Conservation (phyloP, 805 yeast genomes). For the Ogataea chonburiensis region DNA sequence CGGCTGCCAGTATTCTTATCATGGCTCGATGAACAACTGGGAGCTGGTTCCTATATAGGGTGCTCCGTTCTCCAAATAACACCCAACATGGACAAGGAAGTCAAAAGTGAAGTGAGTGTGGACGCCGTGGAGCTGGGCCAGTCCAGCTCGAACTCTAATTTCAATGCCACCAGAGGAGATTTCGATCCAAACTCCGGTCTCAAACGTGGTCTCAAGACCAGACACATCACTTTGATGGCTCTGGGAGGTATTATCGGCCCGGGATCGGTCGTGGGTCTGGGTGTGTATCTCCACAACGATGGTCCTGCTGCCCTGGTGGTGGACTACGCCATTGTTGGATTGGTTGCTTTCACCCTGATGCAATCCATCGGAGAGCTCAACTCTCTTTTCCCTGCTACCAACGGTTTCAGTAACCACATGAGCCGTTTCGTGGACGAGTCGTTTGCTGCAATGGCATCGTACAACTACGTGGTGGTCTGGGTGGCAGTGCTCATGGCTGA, state of each 20-base stretch:
- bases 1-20: too few species aligned
- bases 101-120: background rate
- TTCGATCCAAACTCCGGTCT: slow-evolving; percentile 36
- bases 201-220: slow-evolving; percentile 46
- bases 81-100: background rate
- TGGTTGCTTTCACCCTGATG: slow-evolving; percentile 51
- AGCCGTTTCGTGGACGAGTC: slow-evolving; percentile 49
- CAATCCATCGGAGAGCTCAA: slow-evolving; percentile 52
- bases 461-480: slow-evolving; percentile 53
- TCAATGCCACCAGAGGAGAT: slow-evolving; percentile 74
- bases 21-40: too few species aligned
- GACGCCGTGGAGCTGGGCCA: slow-evolving; percentile 1
- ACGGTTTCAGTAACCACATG: slow-evolving; percentile 46
- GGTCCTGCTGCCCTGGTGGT: slow-evolving; percentile 49
- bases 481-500: slow-evolving; percentile 50
- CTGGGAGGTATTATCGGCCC: slow-evolving; percentile 57
- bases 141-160: slow-evolving; percentile 39
- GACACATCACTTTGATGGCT: slow-evolving; percentile 51
- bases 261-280: slow-evolving; percentile 50
- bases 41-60: too few species aligned
- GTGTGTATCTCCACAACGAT: slow-evolving; percentile 42
- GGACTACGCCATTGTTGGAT: slow-evolving; percentile 47
- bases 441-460: slow-evolving; percentile 50
- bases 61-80: too few species aligned
- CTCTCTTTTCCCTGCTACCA: slow-evolving; percentile 43